These are phyloP conservation scores for Megacollybia platyphylla DNA, from an alignment of 1,284 basidiomycete species.

Conservation along the genomic window DNA sequence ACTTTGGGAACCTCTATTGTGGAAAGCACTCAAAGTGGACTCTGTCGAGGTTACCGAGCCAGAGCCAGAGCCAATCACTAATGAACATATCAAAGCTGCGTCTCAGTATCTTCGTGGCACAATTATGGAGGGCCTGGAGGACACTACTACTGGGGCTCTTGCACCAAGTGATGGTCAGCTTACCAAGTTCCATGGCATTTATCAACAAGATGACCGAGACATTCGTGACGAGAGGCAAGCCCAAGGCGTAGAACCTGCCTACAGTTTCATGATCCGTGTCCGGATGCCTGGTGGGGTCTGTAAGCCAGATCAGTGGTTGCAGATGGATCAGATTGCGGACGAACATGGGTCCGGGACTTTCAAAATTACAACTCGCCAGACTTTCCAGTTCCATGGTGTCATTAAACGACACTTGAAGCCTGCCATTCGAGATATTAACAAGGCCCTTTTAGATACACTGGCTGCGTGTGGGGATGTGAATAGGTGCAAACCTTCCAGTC, in stretches of 20 bases:
- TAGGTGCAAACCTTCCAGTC: slow-evolving; percentile 34
- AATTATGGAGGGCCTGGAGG: slow-evolving; percentile 84
- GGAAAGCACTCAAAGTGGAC: slow-evolving; percentile 94
- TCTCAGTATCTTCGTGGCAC: slow-evolving; percentile 92
- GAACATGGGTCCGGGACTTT: slow-evolving; percentile 91
- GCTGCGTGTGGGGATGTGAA: slow-evolving; percentile 99
- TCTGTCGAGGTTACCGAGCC: slow-evolving; percentile 81
- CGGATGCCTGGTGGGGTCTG: slow-evolving; percentile 95
- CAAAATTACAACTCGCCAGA: slow-evolving; percentile 96
- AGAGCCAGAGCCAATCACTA: slow-evolving; percentile 95
- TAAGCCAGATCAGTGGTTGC: slow-evolving; percentile 84
- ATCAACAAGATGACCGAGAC: slow-evolving; percentile 96
- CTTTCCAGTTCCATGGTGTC: slow-evolving; percentile 99
- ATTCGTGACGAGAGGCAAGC: slow-evolving; percentile 93
- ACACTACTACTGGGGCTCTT: slow-evolving; percentile 81
- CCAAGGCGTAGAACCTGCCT: slow-evolving; percentile 92
- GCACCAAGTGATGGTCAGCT: slow-evolving; percentile 87
- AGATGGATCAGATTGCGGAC: slow-evolving; percentile 93
- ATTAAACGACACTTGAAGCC: slow-evolving; percentile 95
- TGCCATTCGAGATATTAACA: slow-evolving; percentile 95
- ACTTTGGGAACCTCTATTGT: slow-evolving; percentile 83
- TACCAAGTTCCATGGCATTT: slow-evolving; percentile 98
- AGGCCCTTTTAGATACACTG: slow-evolving; percentile 85
- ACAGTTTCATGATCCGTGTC: slow-evolving; percentile 97
- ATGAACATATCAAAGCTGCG: slow-evolving; percentile 99